Percentiles rank a stretch among this genome's conserved stretches.
These are phyloP conservation scores for Pistacia vera DNA, from an alignment of 345 rosid genomes.

Conservation along the genomic window DNA sequence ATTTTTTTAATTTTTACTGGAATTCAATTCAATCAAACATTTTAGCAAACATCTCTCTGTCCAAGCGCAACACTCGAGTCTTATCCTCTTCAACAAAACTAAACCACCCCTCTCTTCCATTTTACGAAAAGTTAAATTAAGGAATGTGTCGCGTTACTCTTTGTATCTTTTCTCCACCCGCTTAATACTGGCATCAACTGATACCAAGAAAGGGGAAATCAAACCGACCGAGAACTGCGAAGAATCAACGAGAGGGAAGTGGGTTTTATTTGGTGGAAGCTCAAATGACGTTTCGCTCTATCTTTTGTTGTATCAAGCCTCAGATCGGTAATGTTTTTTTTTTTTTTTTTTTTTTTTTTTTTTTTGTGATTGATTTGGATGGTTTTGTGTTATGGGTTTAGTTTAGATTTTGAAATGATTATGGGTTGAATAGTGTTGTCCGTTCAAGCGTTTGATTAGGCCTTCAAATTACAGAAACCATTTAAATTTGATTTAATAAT, in stretches of 20 bases:
- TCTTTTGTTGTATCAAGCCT: constrained; percentile 68
- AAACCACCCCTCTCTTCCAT: not conserved
- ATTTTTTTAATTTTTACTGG: not conserved
- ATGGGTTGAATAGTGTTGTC: not conserved
- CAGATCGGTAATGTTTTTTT: constrained; percentile 84
- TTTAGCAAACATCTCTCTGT: not conserved
- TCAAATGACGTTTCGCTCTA: constrained; percentile 60
- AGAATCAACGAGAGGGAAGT: not conserved
- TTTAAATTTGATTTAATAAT: too few relatives aligned
- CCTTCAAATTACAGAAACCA: too few relatives aligned
- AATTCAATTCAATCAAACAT: not conserved
- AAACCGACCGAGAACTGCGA: not conserved
- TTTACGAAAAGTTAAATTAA: too few relatives aligned
- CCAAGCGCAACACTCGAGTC: too few relatives aligned
- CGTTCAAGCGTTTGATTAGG: too few relatives aligned
- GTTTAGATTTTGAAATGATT: not conserved
- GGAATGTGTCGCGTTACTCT: constrained; percentile 13
- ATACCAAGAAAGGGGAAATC: not conserved
- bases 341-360: not conserved
- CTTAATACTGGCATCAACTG: not conserved
- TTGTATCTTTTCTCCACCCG: constrained; percentile 13
- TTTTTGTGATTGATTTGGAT: not conserved
- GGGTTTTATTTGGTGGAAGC: constrained; percentile 33
- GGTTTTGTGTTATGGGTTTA: constrained; percentile 5
- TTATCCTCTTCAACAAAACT: too few relatives aligned